A percentile compares a stretch with the other conserved stretches of the same genome.
Evolutionary conservation across 1,139 yeast species (phyloP).

Genomic region (Nadsonia starkeyi-henricii): DNA sequence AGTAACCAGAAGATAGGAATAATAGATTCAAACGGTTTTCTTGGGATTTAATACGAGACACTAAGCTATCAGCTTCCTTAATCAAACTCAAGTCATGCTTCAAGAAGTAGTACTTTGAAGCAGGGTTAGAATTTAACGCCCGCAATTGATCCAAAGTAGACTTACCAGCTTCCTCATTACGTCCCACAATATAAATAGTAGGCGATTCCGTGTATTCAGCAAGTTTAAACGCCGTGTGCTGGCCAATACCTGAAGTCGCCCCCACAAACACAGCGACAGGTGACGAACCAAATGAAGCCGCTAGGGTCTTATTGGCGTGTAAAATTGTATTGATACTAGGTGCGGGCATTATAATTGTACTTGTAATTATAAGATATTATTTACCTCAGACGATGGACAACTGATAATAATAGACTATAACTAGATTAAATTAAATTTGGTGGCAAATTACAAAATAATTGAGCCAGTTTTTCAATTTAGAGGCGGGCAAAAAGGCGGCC

Average conservation of each 20-base stretch:
- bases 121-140: conserved; percentile 14
- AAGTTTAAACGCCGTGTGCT: conserved; percentile 18
- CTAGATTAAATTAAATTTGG: too few species aligned
- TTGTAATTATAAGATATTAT: too few species aligned
- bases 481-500: too few species aligned
- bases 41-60: conserved; percentile 11
- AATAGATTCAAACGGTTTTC: conserved; percentile 19
- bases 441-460: too few species aligned
- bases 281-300: neutral
- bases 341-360: neutral
- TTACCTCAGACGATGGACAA: too few species aligned
- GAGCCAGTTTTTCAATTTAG: too few species aligned
- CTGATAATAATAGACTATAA: too few species aligned
- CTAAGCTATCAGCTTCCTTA: conserved; percentile 16
- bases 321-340: neutral
- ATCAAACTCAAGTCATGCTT: conserved; percentile 16
- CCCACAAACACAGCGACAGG: conserved; percentile 22
- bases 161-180: conserved; percentile 16
- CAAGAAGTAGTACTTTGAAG: conserved; percentile 16
- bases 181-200: conserved; percentile 20
- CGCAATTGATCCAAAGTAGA: conserved; percentile 13
- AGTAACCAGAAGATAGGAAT: conserved; percentile 16
- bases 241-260: conserved; percentile 23
- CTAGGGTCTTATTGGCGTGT: neutral
- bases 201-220: conserved; percentile 19